A percentile compares a stretch with the other conserved stretches of the same genome.
These are phyloP conservation scores for Verticillium klebahnii DNA, from an alignment of 2,329 filamentous ascomycete genomes.

Conservation along the genomic window DNA sequence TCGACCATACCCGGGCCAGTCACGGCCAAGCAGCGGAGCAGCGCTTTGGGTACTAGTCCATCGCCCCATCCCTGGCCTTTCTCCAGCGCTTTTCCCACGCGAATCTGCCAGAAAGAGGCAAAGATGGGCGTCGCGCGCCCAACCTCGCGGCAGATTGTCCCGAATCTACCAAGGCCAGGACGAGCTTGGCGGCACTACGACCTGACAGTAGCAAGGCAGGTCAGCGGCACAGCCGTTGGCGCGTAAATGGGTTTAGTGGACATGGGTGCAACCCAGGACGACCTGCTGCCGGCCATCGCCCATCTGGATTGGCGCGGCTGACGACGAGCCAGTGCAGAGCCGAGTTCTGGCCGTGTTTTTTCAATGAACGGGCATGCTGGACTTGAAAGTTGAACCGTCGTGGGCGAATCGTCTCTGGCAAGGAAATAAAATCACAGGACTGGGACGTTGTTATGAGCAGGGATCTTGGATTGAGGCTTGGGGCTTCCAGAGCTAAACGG, in stretches of 20 bases:
- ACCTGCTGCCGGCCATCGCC: too few relatives aligned
- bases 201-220: not conserved
- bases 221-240: not conserved
- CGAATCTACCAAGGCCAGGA: conserved; percentile 5
- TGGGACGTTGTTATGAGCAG: not conserved
- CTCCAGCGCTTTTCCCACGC: not conserved
- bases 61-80: not conserved
- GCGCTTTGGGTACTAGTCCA: not conserved
- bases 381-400: not conserved
- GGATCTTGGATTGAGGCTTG: not conserved
- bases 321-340: not conserved
- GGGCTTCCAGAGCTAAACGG: not conserved
- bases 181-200: conserved; percentile 4
- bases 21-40: not conserved
- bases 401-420: not conserved
- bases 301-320: not conserved
- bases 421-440: not conserved
- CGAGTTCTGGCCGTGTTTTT: not conserved
- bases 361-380: not conserved
- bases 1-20: conserved; percentile 2
- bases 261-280: too few relatives aligned
- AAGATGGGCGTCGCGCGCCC: conserved; percentile 2
- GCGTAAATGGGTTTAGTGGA: not conserved
- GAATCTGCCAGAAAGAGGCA: not conserved
- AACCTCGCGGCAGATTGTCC: conserved; percentile 5